A percentile compares a stretch with the other conserved stretches of the same genome.
These are phyloP conservation scores for Cutaneotrichosporon dermatis DNA, from an alignment of 1,284 basidiomycete species.

Conservation along the genomic window DNA sequence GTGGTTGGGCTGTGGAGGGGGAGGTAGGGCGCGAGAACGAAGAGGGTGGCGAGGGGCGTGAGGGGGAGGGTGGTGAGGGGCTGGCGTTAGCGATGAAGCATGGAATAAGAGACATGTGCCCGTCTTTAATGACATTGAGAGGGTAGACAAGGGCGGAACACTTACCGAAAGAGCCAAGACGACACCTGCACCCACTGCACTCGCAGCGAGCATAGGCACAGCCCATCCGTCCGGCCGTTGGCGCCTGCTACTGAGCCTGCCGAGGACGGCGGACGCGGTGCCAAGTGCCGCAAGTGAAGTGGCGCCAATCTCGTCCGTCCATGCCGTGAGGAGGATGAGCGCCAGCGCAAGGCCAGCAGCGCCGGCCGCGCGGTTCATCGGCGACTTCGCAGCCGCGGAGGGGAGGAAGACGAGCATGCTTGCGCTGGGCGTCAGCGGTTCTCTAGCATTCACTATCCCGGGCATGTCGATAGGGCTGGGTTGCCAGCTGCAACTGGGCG, in stretches of 20 bases:
- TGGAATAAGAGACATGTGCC: too few species aligned
- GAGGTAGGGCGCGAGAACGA: constrained; percentile 20
- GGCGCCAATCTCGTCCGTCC: not conserved
- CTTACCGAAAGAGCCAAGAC: constrained; percentile 1
- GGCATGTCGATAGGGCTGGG: too few species aligned
- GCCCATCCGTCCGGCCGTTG: not conserved
- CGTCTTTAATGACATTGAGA: too few species aligned
- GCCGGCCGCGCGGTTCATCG: not conserved
- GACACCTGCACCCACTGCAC: not conserved
- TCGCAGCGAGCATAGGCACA: not conserved
- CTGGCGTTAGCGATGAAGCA: not conserved
- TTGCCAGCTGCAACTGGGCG: too few species aligned
- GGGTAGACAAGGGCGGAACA: not conserved
- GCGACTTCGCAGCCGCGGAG: not conserved
- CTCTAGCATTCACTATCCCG: too few species aligned
- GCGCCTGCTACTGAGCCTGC: not conserved
- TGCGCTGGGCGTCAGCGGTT: not conserved
- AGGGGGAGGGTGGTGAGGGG: not conserved
- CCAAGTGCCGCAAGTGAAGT: not conserved
- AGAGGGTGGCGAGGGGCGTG: not conserved
- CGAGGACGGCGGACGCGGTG: not conserved
- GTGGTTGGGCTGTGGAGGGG: constrained; percentile 18
- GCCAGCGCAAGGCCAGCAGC: not conserved
- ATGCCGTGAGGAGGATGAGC: not conserved
- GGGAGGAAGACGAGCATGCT: not conserved